Evolutionary conservation across 345 rosid genomes (phyloP), one percentile per base, ranked within the genome.

Genomic region (Gossypium anomalum): DNA sequence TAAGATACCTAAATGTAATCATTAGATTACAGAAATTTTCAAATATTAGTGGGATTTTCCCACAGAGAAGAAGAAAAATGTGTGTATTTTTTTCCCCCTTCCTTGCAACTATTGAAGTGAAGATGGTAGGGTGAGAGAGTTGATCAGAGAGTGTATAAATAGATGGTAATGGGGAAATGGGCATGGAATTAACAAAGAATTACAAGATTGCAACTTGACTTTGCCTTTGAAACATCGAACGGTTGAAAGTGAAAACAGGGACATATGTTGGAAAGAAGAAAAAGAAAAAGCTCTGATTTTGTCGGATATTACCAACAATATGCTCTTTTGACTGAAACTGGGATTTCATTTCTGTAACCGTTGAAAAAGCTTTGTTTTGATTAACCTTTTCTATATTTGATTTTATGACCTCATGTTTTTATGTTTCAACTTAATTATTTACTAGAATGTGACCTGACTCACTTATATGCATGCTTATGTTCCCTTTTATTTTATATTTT

Each of bases 171-270:
- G 20, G 45, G 70, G 23, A 70, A 74, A 23, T 47, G 73, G 84
- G 73, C 84, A 77, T 56, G 49, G 81, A 73, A 62, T 63, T 76
- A 13, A 17, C 57, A n/a, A 2, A 23, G 77, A 80, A 81, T 86
- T 86, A 85, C 92, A 58, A 69, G 76, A 84, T 7, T 77, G 87
- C 85, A 78, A 81, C 89, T 82, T 84, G 85, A 78, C 82, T 80
- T 55, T 79, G 43, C 25, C 61, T 67, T 73, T 74, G 72, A 80
- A 71, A 22, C 78, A 78, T 67, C 83, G 34, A 78, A 80, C 20
- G 75, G 73, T 73, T 81, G 84, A 82, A 81, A 85, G 72, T 51
- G 47, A 75, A 38, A 83, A 75, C 75, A 77, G 79, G 82, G 82
- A 85, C 83, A 75, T 51, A 77, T 82, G 89, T 67, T 81, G 89